Percentiles rank a stretch among this genome's conserved stretches.
These are phyloP conservation scores for Nakazawaea anatomiae DNA, from an alignment of 805 yeast genomes.

Conservation along the genomic window DNA sequence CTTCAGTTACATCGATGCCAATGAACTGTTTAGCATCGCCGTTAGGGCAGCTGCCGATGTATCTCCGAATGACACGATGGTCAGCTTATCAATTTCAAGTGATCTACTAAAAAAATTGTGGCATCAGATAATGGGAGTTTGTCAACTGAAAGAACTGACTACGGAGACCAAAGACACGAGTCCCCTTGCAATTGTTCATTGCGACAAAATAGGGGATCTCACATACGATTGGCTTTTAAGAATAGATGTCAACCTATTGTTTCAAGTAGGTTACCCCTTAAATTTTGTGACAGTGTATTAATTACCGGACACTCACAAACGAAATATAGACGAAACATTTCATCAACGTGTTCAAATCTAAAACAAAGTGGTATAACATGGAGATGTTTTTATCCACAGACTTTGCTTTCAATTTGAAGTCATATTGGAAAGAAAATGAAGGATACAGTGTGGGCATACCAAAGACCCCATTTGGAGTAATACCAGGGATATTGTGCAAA, in stretches of 20 bases:
- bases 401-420: not conserved
- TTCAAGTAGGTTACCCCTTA: not conserved
- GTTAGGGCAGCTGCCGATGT: not conserved
- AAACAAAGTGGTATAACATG: not conserved
- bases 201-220: not conserved
- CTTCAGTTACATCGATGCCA: not conserved
- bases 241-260: not conserved
- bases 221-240: not conserved
- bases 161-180: too few species aligned
- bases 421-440: not conserved
- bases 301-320: too few species aligned
- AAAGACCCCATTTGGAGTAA: slow-evolving; percentile 1
- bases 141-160: not conserved
- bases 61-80: not conserved
- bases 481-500: not conserved
- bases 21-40: not conserved
- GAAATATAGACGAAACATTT: not conserved
- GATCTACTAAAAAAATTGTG: not conserved
- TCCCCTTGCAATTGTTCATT: not conserved
- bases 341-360: not conserved
- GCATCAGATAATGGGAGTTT: not conserved
- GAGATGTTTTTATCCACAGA: not conserved
- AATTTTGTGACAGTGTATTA: too few species aligned
- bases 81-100: not conserved
- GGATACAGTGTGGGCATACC: not conserved